These are phyloP conservation scores for Turnera subulata DNA, from an alignment of 345 rosid species.

Conservation along the genomic window DNA sequence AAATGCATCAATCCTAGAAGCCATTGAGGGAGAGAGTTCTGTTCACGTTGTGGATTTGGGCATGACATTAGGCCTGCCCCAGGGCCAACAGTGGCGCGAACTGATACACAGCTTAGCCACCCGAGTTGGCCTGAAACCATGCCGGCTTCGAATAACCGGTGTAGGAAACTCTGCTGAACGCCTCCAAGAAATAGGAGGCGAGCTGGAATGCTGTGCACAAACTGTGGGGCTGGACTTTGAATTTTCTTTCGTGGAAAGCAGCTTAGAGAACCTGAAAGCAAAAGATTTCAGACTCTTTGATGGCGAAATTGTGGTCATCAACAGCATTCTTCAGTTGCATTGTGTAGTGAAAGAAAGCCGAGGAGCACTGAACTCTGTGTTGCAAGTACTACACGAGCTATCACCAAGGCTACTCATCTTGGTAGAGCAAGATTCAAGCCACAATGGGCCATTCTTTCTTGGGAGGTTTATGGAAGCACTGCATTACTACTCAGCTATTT, in stretches of 20 bases:
- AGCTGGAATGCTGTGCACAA: slow-evolving; percentile 36
- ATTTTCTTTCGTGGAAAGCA: slow-evolving; percentile 45
- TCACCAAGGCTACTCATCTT: slow-evolving; percentile 45
- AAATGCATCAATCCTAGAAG: slow-evolving; percentile 58
- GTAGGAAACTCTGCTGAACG: slow-evolving; percentile 38
- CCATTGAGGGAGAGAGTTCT: slow-evolving; percentile 71
- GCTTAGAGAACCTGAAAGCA: slow-evolving; percentile 38
- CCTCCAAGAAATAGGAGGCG: slow-evolving; percentile 35
- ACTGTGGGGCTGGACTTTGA: slow-evolving; percentile 33
- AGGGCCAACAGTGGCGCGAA: slow-evolving; percentile 52
- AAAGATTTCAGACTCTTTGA: slow-evolving; percentile 34
- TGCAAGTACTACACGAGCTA: slow-evolving; percentile 46
- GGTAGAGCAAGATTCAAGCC: slow-evolving; percentile 63
- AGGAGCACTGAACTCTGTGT: slow-evolving; percentile 53
- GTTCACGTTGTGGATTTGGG: slow-evolving; percentile 69
- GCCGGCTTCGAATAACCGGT: slow-evolving; percentile 44
- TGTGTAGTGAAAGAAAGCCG: slow-evolving; percentile 62
- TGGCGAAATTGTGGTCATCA: slow-evolving; percentile 46
- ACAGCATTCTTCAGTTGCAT: slow-evolving; percentile 61
- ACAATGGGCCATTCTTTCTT: slow-evolving; percentile 60
- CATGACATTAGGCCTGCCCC: slow-evolving; percentile 54
- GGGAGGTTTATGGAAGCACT: slow-evolving; percentile 71
- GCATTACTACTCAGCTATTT: slow-evolving; percentile 59
- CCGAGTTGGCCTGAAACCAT: slow-evolving; percentile 34
- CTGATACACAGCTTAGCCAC: slow-evolving; percentile 51